Percentiles rank a stretch among this genome's conserved stretches.
These are phyloP conservation scores for Botrytis byssoidea DNA, from an alignment of 2,329 filamentous ascomycete genomes.

Conservation along the genomic window DNA sequence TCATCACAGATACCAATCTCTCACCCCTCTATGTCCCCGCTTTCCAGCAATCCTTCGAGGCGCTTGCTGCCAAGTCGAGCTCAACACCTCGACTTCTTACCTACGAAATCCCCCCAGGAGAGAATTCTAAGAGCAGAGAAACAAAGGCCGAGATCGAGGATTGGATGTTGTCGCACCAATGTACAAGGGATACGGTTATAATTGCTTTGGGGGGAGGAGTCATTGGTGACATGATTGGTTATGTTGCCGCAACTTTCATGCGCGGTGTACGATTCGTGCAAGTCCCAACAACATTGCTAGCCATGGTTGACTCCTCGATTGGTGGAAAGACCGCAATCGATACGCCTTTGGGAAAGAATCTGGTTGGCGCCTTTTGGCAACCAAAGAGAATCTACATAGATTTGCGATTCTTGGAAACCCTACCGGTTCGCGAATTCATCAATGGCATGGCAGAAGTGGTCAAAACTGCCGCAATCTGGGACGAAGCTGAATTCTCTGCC, in stretches of 20 bases:
- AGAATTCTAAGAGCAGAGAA: slow-evolving; percentile 88
- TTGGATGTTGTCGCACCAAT: slow-evolving; percentile 91
- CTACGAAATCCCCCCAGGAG: slow-evolving; percentile 84
- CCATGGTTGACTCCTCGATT: slow-evolving; percentile 98
- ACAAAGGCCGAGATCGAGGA: slow-evolving; percentile 97
- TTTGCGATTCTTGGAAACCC: slow-evolving; percentile 82
- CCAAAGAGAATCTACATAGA: slow-evolving; percentile 93
- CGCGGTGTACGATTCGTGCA: slow-evolving; percentile 94
- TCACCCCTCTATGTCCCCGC: slow-evolving; percentile 73
- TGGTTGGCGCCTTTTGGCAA: slow-evolving; percentile 96
- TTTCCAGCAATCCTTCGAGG: slow-evolving; percentile 67
- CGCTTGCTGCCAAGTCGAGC: slow-evolving; percentile 41
- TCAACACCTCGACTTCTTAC: slow-evolving; percentile 69
- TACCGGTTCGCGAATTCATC: slow-evolving; percentile 89
- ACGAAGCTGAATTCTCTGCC: slow-evolving; percentile 79
- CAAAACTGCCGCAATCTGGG: slow-evolving; percentile 96
- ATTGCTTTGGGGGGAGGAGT: slow-evolving; percentile 94
- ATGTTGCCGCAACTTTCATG: slow-evolving; percentile 98
- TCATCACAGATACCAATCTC: slow-evolving; percentile 96
- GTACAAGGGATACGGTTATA: slow-evolving; percentile 90
- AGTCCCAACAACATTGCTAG: slow-evolving; percentile 88
- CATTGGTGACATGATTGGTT: slow-evolving; percentile 97
- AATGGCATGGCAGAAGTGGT: slow-evolving; percentile 99
- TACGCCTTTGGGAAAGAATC: slow-evolving; percentile 91
- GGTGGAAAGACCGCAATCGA: slow-evolving; percentile 98